phyloP scores from a whole-genome alignment of 495 filamentous ascomycete species.

The Annulohypoxylon nitens region DNA sequence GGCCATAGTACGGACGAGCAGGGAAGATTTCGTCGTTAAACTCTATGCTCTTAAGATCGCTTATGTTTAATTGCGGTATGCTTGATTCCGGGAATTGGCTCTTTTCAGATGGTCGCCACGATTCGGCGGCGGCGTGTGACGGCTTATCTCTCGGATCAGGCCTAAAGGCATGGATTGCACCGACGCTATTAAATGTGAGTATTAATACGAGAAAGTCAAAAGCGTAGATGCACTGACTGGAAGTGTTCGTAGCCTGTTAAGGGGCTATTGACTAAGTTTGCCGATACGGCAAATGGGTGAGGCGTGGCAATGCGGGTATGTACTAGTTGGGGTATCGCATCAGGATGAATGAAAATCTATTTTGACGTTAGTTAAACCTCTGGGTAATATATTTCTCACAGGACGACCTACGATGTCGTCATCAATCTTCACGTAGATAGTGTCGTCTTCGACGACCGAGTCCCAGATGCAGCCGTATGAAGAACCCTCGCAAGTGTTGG shows the following conservation, averaged over 20 bases:
- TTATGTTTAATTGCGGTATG: conserved; percentile 36
- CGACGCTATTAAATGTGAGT: conserved; percentile 41
- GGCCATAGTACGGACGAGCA: conserved; percentile 51
- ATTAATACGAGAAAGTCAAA: neutral
- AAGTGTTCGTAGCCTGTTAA: conserved; percentile 61
- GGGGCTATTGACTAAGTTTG: conserved; percentile 66
- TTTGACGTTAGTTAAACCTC: conserved; percentile 19
- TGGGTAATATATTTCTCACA: neutral
- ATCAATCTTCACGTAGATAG: conserved; percentile 69
- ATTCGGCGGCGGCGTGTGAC: conserved; percentile 38
- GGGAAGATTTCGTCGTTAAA: conserved; percentile 49
- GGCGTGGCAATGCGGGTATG: conserved; percentile 65
- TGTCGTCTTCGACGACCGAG: conserved; percentile 53
- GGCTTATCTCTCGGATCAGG: conserved; percentile 54
- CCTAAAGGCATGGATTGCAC: conserved; percentile 61
- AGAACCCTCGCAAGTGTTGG: conserved; percentile 44
- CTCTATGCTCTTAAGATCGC: conserved; percentile 22
- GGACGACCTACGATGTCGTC: conserved; percentile 60
- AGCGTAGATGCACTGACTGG: conserved; percentile 29
- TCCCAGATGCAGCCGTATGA: conserved; percentile 54
- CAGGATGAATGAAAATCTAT: conserved; percentile 64
- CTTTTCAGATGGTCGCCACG: conserved; percentile 50
- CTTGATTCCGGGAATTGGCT: conserved; percentile 21
- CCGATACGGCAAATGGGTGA: conserved; percentile 62
- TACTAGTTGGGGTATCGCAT: conserved; percentile 65